Base-by-base conservation (phyloP, 2,329 filamentous ascomycete species). In the Calonectria honghensis region DNA sequence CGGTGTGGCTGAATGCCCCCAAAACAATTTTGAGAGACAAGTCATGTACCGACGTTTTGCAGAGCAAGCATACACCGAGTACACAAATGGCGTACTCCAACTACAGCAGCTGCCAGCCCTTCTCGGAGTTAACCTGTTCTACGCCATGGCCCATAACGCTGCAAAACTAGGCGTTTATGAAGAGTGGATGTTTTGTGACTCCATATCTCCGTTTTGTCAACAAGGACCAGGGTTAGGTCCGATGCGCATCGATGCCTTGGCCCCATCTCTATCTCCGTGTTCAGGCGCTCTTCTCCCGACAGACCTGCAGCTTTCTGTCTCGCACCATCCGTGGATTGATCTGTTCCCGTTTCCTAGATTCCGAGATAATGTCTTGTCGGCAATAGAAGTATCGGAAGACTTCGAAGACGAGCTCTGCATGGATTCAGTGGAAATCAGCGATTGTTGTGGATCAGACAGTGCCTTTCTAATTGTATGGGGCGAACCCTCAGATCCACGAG, bases 401-500 rank as follows among this genome's bases (percentile, higher is more conserved):
- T 48, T 74, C 27, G 63, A 74, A 20, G 73, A 74, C 16, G 64
- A 68, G 37, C 64, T 74, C 14, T 74, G 73, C 24, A 54, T 64
- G 35, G 73, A 74, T 45, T 48, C 71, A 5, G 54, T 66, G 20
- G 68, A 74, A 29, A 39, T 72, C 1, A 50, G 64, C 39, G 64
- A 72, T 24, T 65, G 48, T n/a, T 45, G 37, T n/a, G 50, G 45
- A 27, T 29, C 54, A n/a, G 57, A 71, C 11, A 68, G 59, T 35
- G 45, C 73, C 1, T 52, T 68, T n/a, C 73, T 90, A 1, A 81
- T 90, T 14, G 85, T 90, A 3, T 90, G 88, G 89, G 87, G 87
- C 1, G 86, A 88, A 9, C 84, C 88, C 1, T 88, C 84, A 84
- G 84, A 89, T 69, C 73, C 83, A 4, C 73, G 75, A 0, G 86